A percentile compares a stretch with the other conserved stretches of the same genome.
Conservation (phyloP, 2,329 filamentous ascomycete species). For the Aspergillus clavatus region DNA sequence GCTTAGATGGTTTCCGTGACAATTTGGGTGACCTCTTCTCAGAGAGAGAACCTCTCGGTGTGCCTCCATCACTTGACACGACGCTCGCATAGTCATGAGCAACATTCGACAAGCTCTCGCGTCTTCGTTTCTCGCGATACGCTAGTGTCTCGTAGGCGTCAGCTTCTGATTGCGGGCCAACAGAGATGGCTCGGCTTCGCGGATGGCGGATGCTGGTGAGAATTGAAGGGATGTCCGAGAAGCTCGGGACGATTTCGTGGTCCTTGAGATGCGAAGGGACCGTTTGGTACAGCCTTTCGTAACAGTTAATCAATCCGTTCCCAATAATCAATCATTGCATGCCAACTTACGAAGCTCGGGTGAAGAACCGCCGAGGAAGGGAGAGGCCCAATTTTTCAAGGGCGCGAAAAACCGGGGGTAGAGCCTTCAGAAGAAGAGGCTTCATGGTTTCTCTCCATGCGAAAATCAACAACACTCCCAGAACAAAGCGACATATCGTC, state of each 20-base stretch:
- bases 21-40: constrained; percentile 35
- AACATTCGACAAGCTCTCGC: constrained; percentile 53
- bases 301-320: not conserved
- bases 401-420: constrained; percentile 83
- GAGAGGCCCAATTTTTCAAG: constrained; percentile 74
- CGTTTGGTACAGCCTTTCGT: constrained; percentile 65
- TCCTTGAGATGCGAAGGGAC: constrained; percentile 69
- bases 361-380: constrained; percentile 85
- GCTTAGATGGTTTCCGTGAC: constrained; percentile 44
- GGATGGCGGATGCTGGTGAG: constrained; percentile 78
- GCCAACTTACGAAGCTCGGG: constrained; percentile 64
- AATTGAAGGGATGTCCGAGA: constrained; percentile 80
- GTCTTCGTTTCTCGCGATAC: constrained; percentile 69
- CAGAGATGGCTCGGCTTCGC: constrained; percentile 71
- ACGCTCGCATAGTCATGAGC: constrained; percentile 21
- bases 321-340: not conserved
- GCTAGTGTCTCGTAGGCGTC: constrained; percentile 95
- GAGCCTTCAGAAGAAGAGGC: constrained; percentile 66
- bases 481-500: constrained; percentile 62
- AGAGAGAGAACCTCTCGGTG: constrained; percentile 14
- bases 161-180: constrained; percentile 91
- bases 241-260: constrained; percentile 84
- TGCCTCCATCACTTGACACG: constrained; percentile 19
- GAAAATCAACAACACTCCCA: constrained; percentile 81
- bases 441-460: constrained; percentile 89